Evolutionary conservation across 2,329 filamentous ascomycete genomes (phyloP), one percentile per base, ranked within the genome.

Genomic region (Gnomoniopsis smithogilvyi): DNA sequence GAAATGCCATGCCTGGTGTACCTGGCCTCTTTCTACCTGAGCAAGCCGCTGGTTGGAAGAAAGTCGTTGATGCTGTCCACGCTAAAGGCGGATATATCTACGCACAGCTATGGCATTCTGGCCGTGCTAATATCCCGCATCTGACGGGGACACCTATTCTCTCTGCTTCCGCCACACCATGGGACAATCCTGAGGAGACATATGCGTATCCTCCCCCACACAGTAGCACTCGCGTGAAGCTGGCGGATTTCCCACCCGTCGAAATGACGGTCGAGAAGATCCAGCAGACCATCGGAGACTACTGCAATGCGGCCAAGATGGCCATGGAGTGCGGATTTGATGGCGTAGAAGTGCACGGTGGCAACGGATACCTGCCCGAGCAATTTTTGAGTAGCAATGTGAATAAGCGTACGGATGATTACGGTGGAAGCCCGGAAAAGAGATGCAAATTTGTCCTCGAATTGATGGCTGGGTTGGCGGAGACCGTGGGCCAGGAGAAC

Each of bases 91-190:
- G 76, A 24, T 80, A 77, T 65, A 84, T 87, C 62, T 87, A 78
- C 70, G 65, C 79, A 6, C 86, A 88, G 68, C 72, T 89, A 2
- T 88, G 84, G 83, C 80, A 80, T 1, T 69, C 85, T 0, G 86
- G 86, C 4, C 78, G 86, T 21, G 66, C 65, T 58, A 67, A 57
- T 49, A 49, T 60, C 46, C 58, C 58, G 19, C 58, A 60, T 12
- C 41, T 60, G 19, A 58, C 58, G 4, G 58, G 58, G n/a, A 46
- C 45, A 19, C 54, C 54, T 12, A 58, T 36, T 1, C 49, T 60
- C 21, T 57, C 48, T 15, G 48, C 58, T 19, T 57, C 54, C 30
- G 58, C 58, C 8, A 58, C 58, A 15, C 14, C 30, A 15, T 60
- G 58, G 58, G 58, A 60, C 48, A 41, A 56, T 33, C 41, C 52